A percentile compares a stretch with the other conserved stretches of the same genome.
phyloP scores from a whole-genome alignment of 2,329 filamentous ascomycete genomes.

The Mycosphaerella arachidis region DNA sequence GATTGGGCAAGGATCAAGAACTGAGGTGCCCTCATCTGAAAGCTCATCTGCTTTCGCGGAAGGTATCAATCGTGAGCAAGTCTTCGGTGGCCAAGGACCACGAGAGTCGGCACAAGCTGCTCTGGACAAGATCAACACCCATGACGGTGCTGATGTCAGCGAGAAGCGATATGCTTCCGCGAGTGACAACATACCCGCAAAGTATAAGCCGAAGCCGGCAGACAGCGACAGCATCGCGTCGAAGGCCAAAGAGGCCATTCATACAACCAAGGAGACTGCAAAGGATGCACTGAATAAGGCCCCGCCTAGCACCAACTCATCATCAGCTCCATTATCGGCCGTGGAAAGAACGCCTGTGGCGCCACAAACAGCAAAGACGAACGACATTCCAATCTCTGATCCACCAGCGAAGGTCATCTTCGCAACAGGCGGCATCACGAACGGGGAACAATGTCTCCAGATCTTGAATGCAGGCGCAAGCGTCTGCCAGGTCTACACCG shows the following conservation, averaged over 20 bases:
- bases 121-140: slow-evolving; percentile 17
- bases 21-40: slow-evolving; percentile 3
- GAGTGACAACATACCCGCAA: neutral
- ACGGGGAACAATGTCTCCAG: slow-evolving; percentile 74
- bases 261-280: neutral
- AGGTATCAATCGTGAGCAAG: slow-evolving; percentile 6
- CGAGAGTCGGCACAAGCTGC: slow-evolving; percentile 18
- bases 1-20: slow-evolving; percentile 7
- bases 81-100: slow-evolving; percentile 6
- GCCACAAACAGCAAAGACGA: slow-evolving; percentile 1
- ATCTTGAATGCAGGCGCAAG: slow-evolving; percentile 85
- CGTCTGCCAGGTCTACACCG: slow-evolving; percentile 67
- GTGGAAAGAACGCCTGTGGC: neutral
- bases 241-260: neutral
- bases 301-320: neutral
- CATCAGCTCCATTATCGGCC: neutral
- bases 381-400: slow-evolving; percentile 4
- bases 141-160: neutral
- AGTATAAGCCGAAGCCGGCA: neutral
- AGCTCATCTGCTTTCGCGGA: slow-evolving; percentile 6
- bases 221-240: neutral
- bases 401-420: slow-evolving; percentile 70
- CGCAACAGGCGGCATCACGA: slow-evolving; percentile 88
- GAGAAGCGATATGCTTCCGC: neutral
- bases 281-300: neutral